These are phyloP conservation scores for Fusarium robinianum DNA, from an alignment of 2,329 filamentous ascomycete species.

Conservation along the genomic window DNA sequence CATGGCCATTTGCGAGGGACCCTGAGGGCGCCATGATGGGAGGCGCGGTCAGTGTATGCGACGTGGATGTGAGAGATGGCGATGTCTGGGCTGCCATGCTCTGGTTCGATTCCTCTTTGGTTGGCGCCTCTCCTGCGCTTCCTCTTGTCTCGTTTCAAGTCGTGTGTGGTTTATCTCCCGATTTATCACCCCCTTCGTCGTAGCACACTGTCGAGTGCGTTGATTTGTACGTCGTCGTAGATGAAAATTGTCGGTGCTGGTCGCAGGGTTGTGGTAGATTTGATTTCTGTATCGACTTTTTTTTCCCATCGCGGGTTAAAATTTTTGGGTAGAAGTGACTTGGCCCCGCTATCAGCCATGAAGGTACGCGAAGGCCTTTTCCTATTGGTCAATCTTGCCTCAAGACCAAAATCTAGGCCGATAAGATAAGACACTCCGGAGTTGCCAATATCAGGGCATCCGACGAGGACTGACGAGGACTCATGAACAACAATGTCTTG, in stretches of 20 bases:
- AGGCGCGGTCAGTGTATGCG: constrained; percentile 63
- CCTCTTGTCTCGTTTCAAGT: neutral
- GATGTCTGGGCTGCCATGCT: constrained; percentile 51
- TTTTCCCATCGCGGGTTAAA: constrained; percentile 25
- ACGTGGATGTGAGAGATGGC: constrained; percentile 66
- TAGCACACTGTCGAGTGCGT: no score
- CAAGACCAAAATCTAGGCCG: neutral
- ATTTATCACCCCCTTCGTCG: no score
- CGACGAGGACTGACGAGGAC: no score
- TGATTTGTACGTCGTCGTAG: no score
- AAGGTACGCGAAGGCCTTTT: neutral
- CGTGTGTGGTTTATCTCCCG: neutral
- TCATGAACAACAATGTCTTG: no score
- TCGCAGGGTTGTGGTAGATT: no score
- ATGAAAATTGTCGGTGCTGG: no score
- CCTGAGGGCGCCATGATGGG: constrained; percentile 49
- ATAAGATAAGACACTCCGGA: neutral
- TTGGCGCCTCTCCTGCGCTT: constrained; percentile 13
- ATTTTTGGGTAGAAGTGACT: constrained; percentile 31
- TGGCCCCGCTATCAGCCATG: constrained; percentile 28
- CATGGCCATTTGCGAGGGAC: constrained; percentile 42
- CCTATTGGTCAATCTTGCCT: constrained; percentile 36
- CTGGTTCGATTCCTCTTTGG: constrained; percentile 20
- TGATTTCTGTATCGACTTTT: no score
- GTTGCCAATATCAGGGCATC: neutral